phyloP scores from a whole-genome alignment of 768 basidiomycete species.

The Collybiopsis luxurians region DNA sequence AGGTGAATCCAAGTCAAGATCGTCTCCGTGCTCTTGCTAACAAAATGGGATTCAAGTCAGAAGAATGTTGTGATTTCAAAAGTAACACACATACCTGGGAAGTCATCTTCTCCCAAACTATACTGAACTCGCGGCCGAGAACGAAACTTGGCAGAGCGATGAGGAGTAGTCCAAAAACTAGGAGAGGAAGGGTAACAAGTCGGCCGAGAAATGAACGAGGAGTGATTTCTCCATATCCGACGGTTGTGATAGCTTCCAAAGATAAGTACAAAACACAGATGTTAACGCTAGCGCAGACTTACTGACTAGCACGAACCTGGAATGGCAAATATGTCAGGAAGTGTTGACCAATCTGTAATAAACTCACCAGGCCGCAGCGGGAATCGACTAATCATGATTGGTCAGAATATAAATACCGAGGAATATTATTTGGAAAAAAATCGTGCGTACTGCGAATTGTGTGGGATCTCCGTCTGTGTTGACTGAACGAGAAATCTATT shows the following conservation, averaged over 20 bases:
- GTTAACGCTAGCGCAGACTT: slow-evolving; percentile 30
- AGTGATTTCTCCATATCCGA: slow-evolving; percentile 91
- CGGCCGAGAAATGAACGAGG: slow-evolving; percentile 87
- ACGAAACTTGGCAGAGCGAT: slow-evolving; percentile 93
- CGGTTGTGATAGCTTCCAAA: slow-evolving; percentile 78
- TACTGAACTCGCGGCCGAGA: slow-evolving; percentile 86
- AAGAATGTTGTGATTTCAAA: not conserved
- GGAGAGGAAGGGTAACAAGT: slow-evolving; percentile 79
- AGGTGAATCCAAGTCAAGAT: slow-evolving; percentile 9
- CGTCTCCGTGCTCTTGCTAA: slow-evolving; percentile 1
- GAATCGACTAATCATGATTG: slow-evolving; percentile 48
- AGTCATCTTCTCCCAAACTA: slow-evolving; percentile 86
- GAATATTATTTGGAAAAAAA: not conserved
- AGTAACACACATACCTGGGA: slow-evolving; percentile 38
- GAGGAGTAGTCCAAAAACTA: slow-evolving; percentile 82
- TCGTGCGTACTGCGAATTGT: slow-evolving; percentile 61
- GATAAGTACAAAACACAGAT: slow-evolving; percentile 4
- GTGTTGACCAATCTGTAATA: not conserved
- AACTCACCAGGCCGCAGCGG: slow-evolving; percentile 74
- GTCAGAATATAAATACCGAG: not conserved
- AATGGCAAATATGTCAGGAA: too few relatives aligned
- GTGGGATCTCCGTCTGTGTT: slow-evolving; percentile 83
- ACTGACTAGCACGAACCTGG: slow-evolving; percentile 77
- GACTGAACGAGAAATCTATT: slow-evolving; percentile 21
- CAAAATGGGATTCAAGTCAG: not conserved